Evolutionary conservation across 2,329 filamentous ascomycete species (phyloP).

Genomic region (Penicillium thymicola): DNA sequence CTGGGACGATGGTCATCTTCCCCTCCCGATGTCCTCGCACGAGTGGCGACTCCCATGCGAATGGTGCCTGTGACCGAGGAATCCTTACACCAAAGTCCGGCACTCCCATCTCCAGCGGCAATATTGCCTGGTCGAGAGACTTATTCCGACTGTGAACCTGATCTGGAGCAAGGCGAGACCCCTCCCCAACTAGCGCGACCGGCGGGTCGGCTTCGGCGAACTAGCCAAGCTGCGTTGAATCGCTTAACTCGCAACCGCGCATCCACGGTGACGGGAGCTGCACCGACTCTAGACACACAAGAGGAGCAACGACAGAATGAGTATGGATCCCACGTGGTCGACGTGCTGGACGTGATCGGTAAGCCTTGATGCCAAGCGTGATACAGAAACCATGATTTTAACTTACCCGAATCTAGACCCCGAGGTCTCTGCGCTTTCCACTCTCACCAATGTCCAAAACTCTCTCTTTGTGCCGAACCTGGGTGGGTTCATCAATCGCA

Average conservation of each 20-base stretch:
- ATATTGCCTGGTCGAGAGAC: not conserved
- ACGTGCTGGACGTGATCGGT: constrained; percentile 68
- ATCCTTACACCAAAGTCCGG: constrained; percentile 19
- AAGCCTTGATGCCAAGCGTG: constrained; percentile 29
- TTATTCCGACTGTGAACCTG: constrained; percentile 1
- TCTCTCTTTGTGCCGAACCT: constrained; percentile 81
- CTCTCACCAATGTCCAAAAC: constrained; percentile 85
- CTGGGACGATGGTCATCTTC: constrained; percentile 33
- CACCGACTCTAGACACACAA: constrained; percentile 12
- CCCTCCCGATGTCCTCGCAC: constrained; percentile 18
- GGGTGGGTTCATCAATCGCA: constrained; percentile 70
- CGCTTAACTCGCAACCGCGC: constrained; percentile 35
- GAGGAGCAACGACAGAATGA: constrained; percentile 35
- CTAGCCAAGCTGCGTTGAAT: constrained; percentile 32
- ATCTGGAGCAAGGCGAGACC: constrained; percentile 13
- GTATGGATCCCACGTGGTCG: constrained; percentile 62
- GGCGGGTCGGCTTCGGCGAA: constrained; percentile 29
- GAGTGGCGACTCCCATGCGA: constrained; percentile 29
- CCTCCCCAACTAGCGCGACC: constrained; percentile 15
- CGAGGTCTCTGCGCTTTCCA: constrained; percentile 77
- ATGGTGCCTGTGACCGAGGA: constrained; percentile 36
- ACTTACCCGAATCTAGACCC: constrained; percentile 58
- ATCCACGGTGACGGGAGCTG: constrained; percentile 27
- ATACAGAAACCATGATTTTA: constrained; percentile 2
- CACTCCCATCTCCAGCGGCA: constrained; percentile 4